phyloP scores from a whole-genome alignment of 2,329 filamentous ascomycete species.

The Aspergillus hortae region DNA sequence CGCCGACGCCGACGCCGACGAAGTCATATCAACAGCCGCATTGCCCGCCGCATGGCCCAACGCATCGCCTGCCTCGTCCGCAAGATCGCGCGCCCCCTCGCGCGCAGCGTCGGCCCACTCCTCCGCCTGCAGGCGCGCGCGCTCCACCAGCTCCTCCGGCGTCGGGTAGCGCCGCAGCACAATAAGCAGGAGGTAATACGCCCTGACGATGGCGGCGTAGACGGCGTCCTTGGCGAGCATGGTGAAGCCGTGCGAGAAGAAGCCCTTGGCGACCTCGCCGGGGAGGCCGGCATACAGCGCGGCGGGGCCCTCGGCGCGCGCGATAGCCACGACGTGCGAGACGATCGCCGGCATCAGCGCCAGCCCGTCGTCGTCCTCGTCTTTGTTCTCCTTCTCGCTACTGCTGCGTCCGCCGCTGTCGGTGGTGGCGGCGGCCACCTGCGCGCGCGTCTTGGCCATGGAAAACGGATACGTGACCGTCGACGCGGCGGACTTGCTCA shows the following conservation, averaged over 20 bases:
- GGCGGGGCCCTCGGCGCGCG: slow-evolving; percentile 60
- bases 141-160: slow-evolving; percentile 38
- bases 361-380: slow-evolving; percentile 7
- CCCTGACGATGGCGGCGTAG: slow-evolving; percentile 66
- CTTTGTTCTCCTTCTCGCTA: too few relatives aligned
- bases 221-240: slow-evolving; percentile 82
- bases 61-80: slow-evolving; percentile 22
- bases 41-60: slow-evolving; percentile 20
- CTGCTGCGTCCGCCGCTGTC: too few relatives aligned
- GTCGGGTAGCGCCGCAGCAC: slow-evolving; percentile 43
- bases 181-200: slow-evolving; percentile 65
- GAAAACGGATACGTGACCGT: slow-evolving; percentile 81
- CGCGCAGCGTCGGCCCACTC: slow-evolving; percentile 40
- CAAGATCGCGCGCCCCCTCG: slow-evolving; percentile 35
- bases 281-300: slow-evolving; percentile 73
- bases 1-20: slow-evolving; percentile 14
- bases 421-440: slow-evolving; percentile 37
- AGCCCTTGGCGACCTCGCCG: slow-evolving; percentile 75
- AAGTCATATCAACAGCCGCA: slow-evolving; percentile 30
- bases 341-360: slow-evolving; percentile 54
- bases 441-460: slow-evolving; percentile 75
- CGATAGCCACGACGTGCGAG: slow-evolving; percentile 56
- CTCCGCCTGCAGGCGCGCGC: slow-evolving; percentile 38
- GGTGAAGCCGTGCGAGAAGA: slow-evolving; percentile 80
- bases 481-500: slow-evolving; percentile 74